Evolutionary conservation across 78 protist species (phyloP).

Genomic region (Diacronema lutheri): DNA sequence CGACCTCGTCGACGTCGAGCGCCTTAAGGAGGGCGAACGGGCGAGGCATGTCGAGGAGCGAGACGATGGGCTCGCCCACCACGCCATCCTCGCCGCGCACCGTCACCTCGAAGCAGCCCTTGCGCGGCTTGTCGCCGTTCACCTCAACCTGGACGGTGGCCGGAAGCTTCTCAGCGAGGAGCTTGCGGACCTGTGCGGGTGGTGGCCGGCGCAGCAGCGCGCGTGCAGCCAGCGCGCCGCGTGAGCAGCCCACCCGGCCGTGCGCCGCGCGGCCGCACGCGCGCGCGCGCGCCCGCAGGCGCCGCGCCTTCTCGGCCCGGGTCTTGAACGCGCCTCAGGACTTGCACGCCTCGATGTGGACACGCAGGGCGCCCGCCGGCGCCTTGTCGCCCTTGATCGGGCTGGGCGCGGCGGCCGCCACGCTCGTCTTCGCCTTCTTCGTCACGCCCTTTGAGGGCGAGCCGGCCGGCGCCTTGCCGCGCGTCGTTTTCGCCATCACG

Average conservation of each 20-base stretch:
- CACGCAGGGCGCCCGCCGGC: not conserved
- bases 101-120: not conserved
- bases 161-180: too few species aligned
- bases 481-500: too few species aligned
- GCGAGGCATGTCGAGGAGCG: conserved; percentile 10
- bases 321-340: conserved; percentile 11
- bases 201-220: not conserved
- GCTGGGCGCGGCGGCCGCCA: too few species aligned
- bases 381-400: too few species aligned
- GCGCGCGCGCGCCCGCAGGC: not conserved
- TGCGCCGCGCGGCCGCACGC: not conserved
- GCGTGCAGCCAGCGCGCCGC: not conserved
- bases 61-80: not conserved
- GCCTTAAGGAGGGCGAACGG: not conserved
- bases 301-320: not conserved
- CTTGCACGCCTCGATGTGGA: conserved; percentile 8
- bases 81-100: not conserved
- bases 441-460: too few species aligned
- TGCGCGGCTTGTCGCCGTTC: conserved; percentile 4
- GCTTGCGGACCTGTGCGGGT: not conserved
- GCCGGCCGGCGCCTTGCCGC: too few species aligned
- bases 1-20: not conserved
- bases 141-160: not conserved
- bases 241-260: too few species aligned
- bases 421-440: too few species aligned